Evolutionary conservation across 2,329 filamentous ascomycete genomes (phyloP).

Genomic region (Fusarium kyushuense): DNA sequence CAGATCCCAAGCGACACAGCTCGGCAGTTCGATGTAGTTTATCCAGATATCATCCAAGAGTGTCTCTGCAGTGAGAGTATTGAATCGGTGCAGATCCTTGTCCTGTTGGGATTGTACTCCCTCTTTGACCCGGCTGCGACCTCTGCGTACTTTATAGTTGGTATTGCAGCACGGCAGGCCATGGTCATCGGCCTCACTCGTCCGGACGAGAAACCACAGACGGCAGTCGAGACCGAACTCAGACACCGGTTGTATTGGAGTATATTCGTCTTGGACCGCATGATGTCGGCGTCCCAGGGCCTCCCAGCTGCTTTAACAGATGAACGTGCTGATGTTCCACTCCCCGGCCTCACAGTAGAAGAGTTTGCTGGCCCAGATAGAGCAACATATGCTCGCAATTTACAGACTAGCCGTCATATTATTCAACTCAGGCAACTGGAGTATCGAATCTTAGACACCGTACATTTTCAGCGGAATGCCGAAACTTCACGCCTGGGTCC

Average conservation of each 20-base stretch:
- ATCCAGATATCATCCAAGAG: conserved; percentile 56
- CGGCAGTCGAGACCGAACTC: conserved; percentile 49
- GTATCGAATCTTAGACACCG: conserved; percentile 54
- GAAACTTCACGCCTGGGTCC: conserved; percentile 50
- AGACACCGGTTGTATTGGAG: conserved; percentile 60
- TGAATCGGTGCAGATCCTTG: conserved; percentile 57
- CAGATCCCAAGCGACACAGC: conserved; percentile 53
- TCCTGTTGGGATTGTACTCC: conserved; percentile 58
- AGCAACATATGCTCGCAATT: conserved; percentile 54
- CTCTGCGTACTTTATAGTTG: conserved; percentile 57
- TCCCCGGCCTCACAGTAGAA: conserved; percentile 59
- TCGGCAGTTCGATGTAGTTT: conserved; percentile 54
- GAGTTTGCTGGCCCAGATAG: conserved; percentile 58
- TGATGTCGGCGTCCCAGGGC: conserved; percentile 58
- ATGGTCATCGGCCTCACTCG: conserved; percentile 55
- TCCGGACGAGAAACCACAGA: conserved; percentile 46
- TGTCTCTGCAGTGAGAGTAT: conserved; percentile 53
- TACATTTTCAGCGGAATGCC: conserved; percentile 51
- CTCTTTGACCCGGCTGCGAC: conserved; percentile 57
- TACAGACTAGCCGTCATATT: conserved; percentile 60
- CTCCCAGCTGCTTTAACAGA: conserved; percentile 56
- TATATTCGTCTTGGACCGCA: conserved; percentile 59
- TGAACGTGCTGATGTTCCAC: conserved; percentile 55
- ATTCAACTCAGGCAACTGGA: conserved; percentile 60
- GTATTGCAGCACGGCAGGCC: conserved; percentile 56